Evolutionary conservation across 73 alveolate genomes (phyloP).

Genomic region (Stentor roeselii): DNA sequence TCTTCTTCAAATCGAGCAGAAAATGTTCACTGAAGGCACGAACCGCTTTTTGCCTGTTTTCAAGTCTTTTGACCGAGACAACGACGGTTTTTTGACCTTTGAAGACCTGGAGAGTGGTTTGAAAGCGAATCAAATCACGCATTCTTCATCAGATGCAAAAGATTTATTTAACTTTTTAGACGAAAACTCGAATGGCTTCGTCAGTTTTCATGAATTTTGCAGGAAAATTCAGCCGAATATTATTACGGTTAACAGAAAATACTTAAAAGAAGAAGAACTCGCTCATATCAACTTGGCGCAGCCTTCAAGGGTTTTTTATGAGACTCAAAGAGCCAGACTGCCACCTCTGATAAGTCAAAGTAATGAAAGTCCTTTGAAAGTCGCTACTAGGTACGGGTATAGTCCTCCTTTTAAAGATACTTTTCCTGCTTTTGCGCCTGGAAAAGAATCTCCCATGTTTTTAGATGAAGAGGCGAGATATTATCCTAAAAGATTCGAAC

Average conservation of each 20-base stretch:
- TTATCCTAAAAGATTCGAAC: conserved; percentile 15
- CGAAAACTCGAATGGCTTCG: conserved; percentile 43
- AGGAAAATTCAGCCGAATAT: conserved; percentile 39
- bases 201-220: conserved; percentile 45
- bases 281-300: conserved; percentile 18
- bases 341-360: conserved; percentile 35
- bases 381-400: conserved; percentile 46
- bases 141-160: conserved; percentile 5
- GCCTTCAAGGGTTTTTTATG: conserved; percentile 35
- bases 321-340: conserved; percentile 23
- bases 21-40: conserved; percentile 35
- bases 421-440: conserved; percentile 32
- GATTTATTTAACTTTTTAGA: conserved; percentile 40
- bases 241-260: conserved; percentile 28
- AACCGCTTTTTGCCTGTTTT: conserved; percentile 33
- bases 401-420: conserved; percentile 50
- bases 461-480: conserved; percentile 24
- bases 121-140: conserved; percentile 29
- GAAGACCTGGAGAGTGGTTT: conserved; percentile 39
- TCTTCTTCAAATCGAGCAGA: conserved; percentile 37
- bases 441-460: conserved; percentile 32
- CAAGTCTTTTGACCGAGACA: conserved; percentile 45
- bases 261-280: conserved; percentile 20
- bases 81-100: conserved; percentile 48
- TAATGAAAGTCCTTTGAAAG: neutral